phyloP scores from a whole-genome alignment of 495 filamentous ascomycete species.

The Penicillium psychrofluorescens region DNA sequence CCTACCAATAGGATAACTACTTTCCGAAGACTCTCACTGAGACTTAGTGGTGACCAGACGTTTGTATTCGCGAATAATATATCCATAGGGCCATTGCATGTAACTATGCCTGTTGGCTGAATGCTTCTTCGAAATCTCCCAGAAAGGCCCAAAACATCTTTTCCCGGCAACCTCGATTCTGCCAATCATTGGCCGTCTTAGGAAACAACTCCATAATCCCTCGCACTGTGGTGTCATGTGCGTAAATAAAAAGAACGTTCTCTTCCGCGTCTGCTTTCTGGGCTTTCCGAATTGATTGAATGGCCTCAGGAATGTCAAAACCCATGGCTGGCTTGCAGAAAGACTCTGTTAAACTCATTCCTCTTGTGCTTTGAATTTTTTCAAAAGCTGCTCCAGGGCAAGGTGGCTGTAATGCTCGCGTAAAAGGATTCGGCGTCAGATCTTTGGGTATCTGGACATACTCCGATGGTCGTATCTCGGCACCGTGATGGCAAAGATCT shows the following conservation, averaged over 20 bases:
- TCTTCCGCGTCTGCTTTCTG: slow-evolving; percentile 44
- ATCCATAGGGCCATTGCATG: no score
- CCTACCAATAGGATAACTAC: no score
- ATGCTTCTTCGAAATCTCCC: slow-evolving; percentile 35
- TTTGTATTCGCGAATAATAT: no score
- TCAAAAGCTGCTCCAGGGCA: slow-evolving; percentile 1
- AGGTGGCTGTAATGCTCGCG: not conserved
- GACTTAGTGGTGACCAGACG: no score
- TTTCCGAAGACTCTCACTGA: no score
- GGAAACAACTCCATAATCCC: slow-evolving; percentile 46
- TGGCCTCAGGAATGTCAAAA: slow-evolving; percentile 6
- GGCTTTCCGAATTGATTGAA: slow-evolving; percentile 33
- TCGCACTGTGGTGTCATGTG: slow-evolving; percentile 44
- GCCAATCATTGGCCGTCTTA: slow-evolving; percentile 40
- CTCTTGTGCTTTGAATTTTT: not conserved
- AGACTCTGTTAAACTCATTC: not conserved
- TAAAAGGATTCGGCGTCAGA: not conserved
- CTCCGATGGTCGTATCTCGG: slow-evolving; percentile 42
- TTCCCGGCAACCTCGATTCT: slow-evolving; percentile 42
- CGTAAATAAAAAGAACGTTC: slow-evolving; percentile 43
- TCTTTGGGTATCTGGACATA: slow-evolving; percentile 1
- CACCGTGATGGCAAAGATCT: slow-evolving; percentile 47
- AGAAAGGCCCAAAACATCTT: slow-evolving; percentile 48
- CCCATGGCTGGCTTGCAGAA: slow-evolving; percentile 5
- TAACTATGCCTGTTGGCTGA: no score